Base-by-base conservation (phyloP, 1,284 basidiomycete genomes). In the Cystobasidiaceae sp. region DNA sequence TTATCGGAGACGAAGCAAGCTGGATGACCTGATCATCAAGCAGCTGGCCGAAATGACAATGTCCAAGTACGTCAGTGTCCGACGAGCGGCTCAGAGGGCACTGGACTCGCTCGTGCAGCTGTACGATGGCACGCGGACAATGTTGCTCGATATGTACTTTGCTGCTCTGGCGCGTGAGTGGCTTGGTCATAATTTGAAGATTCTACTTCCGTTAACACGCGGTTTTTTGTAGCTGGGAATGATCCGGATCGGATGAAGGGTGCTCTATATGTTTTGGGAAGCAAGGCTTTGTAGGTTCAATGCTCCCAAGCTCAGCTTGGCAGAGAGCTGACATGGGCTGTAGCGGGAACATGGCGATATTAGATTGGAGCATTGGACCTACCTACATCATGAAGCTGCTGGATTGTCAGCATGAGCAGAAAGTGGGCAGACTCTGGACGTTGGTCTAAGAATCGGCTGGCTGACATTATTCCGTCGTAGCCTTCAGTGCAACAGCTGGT, bases 211-310 rank as follows among this genome's bases (percentile, higher is more conserved):
- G n/a, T n/a, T n/a, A n/a, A n/a, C n/a, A n/a, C n/a, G n/a, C n/a
- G n/a, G n/a, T n/a, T 25, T 57, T 34, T 51, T 33, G 28, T 56
- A 69, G 68, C 86, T 72, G 90, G 88, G 4, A 86, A 82, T 67
- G 89, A 92, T 72, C 90, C 93, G 23, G 94, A 97, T 78, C 83
- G 88, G 54, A 96, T 96, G 86, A 98, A 98, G 79, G 90, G 90
- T 15, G 93, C 93, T 6, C 80, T 98, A 21, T 93, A 96, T 75
- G 82, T 93, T 25, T 80, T 98, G 8, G 86, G 85, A 75, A 85
- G 86, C 74, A 92, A 90, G 78, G 84, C 83, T 45, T 86, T 83
- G 60, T 81, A 86, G 84, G 72, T 59, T 76, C 74, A n/a, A n/a
- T n/a, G n/a, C n/a, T 21, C 61, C 28, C 39, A 17, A 66, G 41